Percentiles rank a stretch among this genome's conserved stretches.
These are phyloP conservation scores for Suillus ampliporus DNA, from an alignment of 768 basidiomycete species.

Conservation along the genomic window DNA sequence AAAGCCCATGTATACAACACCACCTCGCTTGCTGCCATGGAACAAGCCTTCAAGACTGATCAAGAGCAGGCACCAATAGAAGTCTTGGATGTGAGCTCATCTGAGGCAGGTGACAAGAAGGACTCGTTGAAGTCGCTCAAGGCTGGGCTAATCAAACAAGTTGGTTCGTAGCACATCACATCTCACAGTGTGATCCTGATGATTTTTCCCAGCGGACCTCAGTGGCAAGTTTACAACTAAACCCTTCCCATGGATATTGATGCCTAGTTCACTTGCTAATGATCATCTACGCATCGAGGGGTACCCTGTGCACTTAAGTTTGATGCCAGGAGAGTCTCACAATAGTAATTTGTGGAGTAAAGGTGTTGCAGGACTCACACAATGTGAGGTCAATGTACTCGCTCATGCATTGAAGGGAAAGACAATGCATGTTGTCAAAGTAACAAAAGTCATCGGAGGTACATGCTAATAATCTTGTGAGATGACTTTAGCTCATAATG, in stretches of 20 bases:
- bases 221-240: not conserved
- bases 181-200: not conserved
- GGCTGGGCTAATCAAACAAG: not conserved
- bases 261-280: not conserved
- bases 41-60: not conserved
- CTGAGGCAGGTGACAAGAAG: not conserved
- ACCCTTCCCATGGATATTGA: not conserved
- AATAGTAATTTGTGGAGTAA: not conserved
- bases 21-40: not conserved
- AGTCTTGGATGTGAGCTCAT: not conserved
- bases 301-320: not conserved
- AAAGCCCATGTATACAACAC: conserved; percentile 14
- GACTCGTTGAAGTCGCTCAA: not conserved
- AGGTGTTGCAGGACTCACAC: not conserved
- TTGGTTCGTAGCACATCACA: not conserved
- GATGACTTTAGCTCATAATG: not conserved
- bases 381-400: not conserved
- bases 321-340: not conserved
- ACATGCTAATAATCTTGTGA: not conserved
- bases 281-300: not conserved
- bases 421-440: not conserved
- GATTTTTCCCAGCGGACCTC: not conserved
- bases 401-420: not conserved
- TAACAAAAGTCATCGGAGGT: not conserved
- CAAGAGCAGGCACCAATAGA: not conserved